Conservation (phyloP, 768 basidiomycete genomes). For the Mycena capillaripes region DNA sequence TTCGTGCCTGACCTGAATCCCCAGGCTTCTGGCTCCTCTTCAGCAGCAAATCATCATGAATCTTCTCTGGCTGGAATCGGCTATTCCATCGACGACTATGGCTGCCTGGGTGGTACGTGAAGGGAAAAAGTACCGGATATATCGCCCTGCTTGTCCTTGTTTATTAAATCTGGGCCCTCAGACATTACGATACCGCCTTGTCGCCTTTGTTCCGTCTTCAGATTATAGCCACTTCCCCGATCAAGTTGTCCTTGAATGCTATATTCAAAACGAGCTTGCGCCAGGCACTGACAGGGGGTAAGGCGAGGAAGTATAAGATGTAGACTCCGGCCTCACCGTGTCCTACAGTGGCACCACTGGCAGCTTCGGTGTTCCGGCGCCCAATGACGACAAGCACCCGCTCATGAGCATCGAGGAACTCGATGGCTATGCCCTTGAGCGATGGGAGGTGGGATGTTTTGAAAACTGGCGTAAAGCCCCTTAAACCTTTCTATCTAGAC, state of each 20-base stretch:
- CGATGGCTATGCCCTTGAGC: constrained; percentile 86
- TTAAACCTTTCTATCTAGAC: constrained; percentile 65
- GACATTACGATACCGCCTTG: constrained; percentile 81
- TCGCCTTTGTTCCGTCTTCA: constrained; percentile 74
- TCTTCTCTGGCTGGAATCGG: constrained; percentile 88
- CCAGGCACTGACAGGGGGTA: constrained; percentile 90
- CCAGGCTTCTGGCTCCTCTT: constrained; percentile 80
- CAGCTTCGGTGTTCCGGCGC: constrained; percentile 88
- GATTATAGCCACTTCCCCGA: constrained; percentile 71
- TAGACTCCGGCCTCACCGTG: constrained; percentile 16
- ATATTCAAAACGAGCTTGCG: constrained; percentile 86
- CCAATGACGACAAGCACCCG: constrained; percentile 71
- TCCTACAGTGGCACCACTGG: constrained; percentile 72
- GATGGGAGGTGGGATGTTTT: constrained; percentile 83
- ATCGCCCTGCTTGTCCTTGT: constrained; percentile 27
- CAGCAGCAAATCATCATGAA: constrained; percentile 92
- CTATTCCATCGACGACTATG: constrained; percentile 78
- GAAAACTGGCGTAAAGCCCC: background rate
- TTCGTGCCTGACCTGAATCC: constrained; percentile 13
- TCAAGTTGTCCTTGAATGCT: constrained; percentile 77
- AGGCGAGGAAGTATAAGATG: constrained; percentile 35
- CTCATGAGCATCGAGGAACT: constrained; percentile 70
- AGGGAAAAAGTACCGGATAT: constrained; percentile 70
- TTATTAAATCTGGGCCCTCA: constrained; percentile 45
- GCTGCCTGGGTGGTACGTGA: constrained; percentile 83